Base-by-base conservation (phyloP, 345 rosid species). In the Draba incana region DNA sequence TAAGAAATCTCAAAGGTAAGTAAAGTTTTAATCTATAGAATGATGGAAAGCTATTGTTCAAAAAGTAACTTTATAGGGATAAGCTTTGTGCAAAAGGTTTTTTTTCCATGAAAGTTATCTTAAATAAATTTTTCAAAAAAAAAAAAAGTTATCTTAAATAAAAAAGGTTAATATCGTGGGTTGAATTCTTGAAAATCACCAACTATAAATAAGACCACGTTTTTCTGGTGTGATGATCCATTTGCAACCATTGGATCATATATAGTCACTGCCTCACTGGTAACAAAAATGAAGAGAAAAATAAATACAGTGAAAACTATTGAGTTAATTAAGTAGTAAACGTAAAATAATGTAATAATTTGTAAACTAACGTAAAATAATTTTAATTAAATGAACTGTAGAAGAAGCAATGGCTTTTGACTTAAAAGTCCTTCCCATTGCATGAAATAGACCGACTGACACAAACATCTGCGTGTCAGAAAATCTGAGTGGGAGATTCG, bases 41-140 rank as follows among this genome's bases (percentile, higher is more conserved):
- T 59, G 56, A 41, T 8, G 35, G 33, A 60, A 60, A 69, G 56
- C 62, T 53, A 44, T 33, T 39, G n/a, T 31, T 23, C 6, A 0
- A 13, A 58, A 71, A 54, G 75, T 35, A 6, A 23, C 69, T 71
- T 70, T 71, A 53, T 62, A 71, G 66, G 42, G 69, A 53, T 46
- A 62, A 35, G 49, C 69, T 71, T 62, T 71, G 69, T 71, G 56
- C 75, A 54, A 54, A 62, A 45, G 15, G 7, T 5, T 33, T 6
- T 0, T 23, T 25, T 16, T 51, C 25, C 53, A 15, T 60, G 60
- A 51, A 68, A 57, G 67, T 42, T 23, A 16, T 43, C 10, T 24
- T 43, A 23, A 42, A 51, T 28, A 24, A 20, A 20, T 20, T 20
- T 20, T 20, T 1, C 0, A 20, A 20, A 20, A 20, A 20, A 20